phyloP scores from a whole-genome alignment of 2,329 filamentous ascomycete genomes.

The Camillea tinctor region DNA sequence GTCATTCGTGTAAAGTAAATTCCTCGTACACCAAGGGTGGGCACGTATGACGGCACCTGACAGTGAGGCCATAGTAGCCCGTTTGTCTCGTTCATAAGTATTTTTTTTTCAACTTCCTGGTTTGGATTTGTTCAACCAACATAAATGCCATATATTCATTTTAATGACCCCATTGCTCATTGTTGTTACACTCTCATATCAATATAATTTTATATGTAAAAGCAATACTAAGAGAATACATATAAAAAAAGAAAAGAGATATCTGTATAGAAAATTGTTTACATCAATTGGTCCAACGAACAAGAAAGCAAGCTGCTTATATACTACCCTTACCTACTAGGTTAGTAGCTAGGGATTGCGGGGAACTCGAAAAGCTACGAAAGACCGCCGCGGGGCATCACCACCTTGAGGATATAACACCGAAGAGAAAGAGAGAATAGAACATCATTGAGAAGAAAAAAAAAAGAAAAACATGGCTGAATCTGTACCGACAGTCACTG shows the following conservation, averaged over 20 bases:
- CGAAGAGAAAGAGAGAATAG: no score
- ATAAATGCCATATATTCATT: neutral
- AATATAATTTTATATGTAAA: no score
- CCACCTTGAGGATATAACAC: no score
- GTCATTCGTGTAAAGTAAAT: neutral
- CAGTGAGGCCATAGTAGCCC: neutral
- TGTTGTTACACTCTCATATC: neutral
- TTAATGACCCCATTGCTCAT: neutral
- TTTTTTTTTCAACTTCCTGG: neutral
- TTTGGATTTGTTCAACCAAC: neutral
- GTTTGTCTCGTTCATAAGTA: neutral
- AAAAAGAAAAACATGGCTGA: constrained; percentile 44
- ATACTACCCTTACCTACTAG: no score
- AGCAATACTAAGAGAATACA: no score
- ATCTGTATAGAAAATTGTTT: no score
- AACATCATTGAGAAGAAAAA: no score
- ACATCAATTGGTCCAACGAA: no score
- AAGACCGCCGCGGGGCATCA: neutral
- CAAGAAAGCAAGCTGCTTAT: no score
- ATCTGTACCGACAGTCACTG: constrained; percentile 70
- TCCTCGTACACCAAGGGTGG: neutral
- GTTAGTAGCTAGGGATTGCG: neutral
- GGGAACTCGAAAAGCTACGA: constrained; percentile 2
- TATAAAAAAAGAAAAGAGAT: neutral
- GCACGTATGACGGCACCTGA: neutral